Evolutionary conservation across 2,329 filamentous ascomycete species (phyloP).

Genomic region (Claviceps purpurea): DNA sequence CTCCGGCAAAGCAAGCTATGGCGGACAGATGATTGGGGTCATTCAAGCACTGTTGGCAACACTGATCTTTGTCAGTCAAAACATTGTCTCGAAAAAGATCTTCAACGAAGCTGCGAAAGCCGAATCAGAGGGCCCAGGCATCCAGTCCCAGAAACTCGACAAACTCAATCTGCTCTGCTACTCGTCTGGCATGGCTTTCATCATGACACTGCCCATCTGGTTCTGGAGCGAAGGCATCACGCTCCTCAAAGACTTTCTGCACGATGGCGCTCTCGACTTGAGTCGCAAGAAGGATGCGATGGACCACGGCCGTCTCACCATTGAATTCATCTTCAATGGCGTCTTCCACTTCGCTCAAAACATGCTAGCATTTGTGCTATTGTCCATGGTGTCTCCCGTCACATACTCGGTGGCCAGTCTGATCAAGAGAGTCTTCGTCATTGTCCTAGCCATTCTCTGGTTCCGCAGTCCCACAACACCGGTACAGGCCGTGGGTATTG

Average conservation of each 20-base stretch:
- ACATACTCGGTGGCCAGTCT: conserved; percentile 94
- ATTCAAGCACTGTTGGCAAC: conserved; percentile 80
- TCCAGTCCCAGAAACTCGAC: conserved; percentile 67
- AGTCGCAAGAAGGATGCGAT: conserved; percentile 49
- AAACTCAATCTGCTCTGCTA: conserved; percentile 96
- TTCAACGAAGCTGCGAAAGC: conserved; percentile 88
- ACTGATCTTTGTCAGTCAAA: conserved; percentile 91
- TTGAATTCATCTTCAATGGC: conserved; percentile 97
- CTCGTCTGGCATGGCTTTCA: conserved; percentile 83
- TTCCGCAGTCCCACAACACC: conserved; percentile 81
- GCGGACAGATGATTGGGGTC: conserved; percentile 81
- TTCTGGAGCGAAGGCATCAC: conserved; percentile 76
- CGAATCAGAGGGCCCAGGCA: conserved; percentile 56
- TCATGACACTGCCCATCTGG: conserved; percentile 85
- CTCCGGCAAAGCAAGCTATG: conserved; percentile 65
- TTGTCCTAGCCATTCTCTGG: conserved; percentile 89
- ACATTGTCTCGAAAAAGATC: conserved; percentile 94
- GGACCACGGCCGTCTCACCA: conserved; percentile 55
- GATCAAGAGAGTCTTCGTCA: conserved; percentile 96
- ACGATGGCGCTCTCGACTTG: conserved; percentile 63
- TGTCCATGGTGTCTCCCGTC: conserved; percentile 89
- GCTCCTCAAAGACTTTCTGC: conserved; percentile 63
- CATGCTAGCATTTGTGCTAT: conserved; percentile 81
- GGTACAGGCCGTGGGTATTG: conserved; percentile 73
- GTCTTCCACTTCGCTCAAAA: conserved; percentile 95